Evolutionary conservation across 805 yeast species (phyloP), one percentile per base, ranked within the genome.

Genomic region (Starmerella vitae): DNA sequence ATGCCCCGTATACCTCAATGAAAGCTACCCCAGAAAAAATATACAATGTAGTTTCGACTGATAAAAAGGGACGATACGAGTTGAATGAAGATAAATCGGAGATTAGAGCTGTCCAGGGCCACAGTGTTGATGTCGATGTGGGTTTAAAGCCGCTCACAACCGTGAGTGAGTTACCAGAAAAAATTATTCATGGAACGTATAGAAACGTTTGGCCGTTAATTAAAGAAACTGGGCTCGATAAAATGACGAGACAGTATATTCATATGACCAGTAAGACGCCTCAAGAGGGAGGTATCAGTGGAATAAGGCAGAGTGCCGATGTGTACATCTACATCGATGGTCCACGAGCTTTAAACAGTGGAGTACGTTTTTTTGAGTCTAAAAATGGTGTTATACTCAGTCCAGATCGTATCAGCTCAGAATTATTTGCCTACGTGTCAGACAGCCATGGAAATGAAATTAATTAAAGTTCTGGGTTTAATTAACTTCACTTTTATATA

Each of bases 51-150:
- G 94, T 85, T 0, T 65, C 57, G 0, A 62, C 56, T 6, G 81
- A 86, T 51, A 74, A 68, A 38, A 88, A 88, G 59, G 67, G 76
- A 49, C 58, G 98, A 39, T 88, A 76, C 58, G 66, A 68, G 26
- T 44, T 85, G 10, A 61, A 57, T 34, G 36, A 5, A 2, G 48
- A 47, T 5, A 38, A 37, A 9, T 48, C 53, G 51, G 45, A 34
- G 26, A 72, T 88, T n/a, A 73, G 96, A 54, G 97, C 98, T 3
- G 77, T 78, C 37, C 98, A 91, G 58, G 98, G 98, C 3, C 98
- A 91, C 57, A 75, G 93, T 0, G 60, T 88, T 4, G 54, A 59
- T 1, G 63, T 64, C 3, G 67, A 62, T 17, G 66, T 68, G 13
- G 65, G 67, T 21, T 57, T 72, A 21, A 54, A 38, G 34, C 63